phyloP scores from a whole-genome alignment of 208 protist genomes.

The Leishmania mexicana region DNA sequence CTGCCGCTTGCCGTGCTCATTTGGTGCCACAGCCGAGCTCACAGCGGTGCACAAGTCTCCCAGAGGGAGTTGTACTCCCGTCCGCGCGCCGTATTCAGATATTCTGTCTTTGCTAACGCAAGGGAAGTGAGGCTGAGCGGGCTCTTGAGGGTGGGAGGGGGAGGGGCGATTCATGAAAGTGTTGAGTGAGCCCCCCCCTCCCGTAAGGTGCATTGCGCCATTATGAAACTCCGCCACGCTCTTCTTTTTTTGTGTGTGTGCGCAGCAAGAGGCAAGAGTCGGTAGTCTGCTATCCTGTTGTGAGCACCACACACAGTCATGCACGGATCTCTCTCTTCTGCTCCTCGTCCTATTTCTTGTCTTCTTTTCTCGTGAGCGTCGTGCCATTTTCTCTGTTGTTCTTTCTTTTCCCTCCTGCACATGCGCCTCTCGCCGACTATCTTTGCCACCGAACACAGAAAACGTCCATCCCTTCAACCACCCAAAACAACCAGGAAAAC shows the following conservation, averaged over 20 bases:
- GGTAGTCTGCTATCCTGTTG: neutral
- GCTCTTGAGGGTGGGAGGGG: neutral
- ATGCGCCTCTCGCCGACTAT: neutral
- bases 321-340: neutral
- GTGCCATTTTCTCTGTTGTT: neutral
- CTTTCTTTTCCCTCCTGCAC: neutral
- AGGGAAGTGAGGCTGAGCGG: neutral
- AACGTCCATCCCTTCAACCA: too few relatives aligned
- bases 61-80: neutral
- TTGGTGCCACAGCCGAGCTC: neutral
- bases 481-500: neutral
- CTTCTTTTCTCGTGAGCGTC: neutral
- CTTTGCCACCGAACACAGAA: neutral
- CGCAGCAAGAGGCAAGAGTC: neutral
- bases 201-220: neutral
- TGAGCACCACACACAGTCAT: neutral
- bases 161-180: too few relatives aligned
- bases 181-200: too few relatives aligned
- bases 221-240: neutral
- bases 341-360: neutral
- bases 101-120: neutral
- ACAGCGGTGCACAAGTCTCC: neutral
- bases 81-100: neutral
- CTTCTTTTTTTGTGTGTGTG: neutral
- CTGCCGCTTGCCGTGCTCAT: neutral